Conservation (phyloP, 2,329 filamentous ascomycete species). For the Paramyrothecium sp. region DNA sequence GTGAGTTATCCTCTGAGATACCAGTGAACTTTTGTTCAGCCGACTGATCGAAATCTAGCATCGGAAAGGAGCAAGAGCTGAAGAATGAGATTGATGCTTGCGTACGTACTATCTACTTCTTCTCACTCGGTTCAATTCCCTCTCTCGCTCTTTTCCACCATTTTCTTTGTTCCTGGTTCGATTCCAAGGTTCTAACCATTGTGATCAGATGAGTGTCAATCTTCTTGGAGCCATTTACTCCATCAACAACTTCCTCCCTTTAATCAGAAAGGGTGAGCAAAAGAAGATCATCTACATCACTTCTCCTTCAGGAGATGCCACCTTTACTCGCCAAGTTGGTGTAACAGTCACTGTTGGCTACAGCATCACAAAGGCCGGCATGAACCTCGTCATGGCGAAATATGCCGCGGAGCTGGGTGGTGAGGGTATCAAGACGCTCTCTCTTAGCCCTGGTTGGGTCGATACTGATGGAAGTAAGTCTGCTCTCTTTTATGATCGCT, state of each 20-base stretch:
- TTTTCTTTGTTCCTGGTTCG: too few species aligned
- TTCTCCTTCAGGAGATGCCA: slow-evolving; percentile 30
- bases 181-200: too few species aligned
- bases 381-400: slow-evolving; percentile 39
- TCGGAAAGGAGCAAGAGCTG: slow-evolving; percentile 2
- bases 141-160: too few species aligned
- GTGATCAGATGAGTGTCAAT: neutral
- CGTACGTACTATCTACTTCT: too few species aligned
- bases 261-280: slow-evolving; percentile 31
- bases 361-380: slow-evolving; percentile 33
- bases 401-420: slow-evolving; percentile 27
- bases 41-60: slow-evolving; percentile 7
- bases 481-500: neutral
- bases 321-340: slow-evolving; percentile 18
- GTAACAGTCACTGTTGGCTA: slow-evolving; percentile 27
- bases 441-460: slow-evolving; percentile 13
- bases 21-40: neutral
- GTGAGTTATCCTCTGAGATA: neutral
- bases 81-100: neutral
- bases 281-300: slow-evolving; percentile 42
- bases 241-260: slow-evolving; percentile 36
- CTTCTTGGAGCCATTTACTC: slow-evolving; percentile 3
- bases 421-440: slow-evolving; percentile 11
- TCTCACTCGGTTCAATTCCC: too few species aligned
- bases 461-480: slow-evolving; percentile 4